Conservation (phyloP, 1,284 basidiomycete species). For the Puccinia polysora region DNA sequence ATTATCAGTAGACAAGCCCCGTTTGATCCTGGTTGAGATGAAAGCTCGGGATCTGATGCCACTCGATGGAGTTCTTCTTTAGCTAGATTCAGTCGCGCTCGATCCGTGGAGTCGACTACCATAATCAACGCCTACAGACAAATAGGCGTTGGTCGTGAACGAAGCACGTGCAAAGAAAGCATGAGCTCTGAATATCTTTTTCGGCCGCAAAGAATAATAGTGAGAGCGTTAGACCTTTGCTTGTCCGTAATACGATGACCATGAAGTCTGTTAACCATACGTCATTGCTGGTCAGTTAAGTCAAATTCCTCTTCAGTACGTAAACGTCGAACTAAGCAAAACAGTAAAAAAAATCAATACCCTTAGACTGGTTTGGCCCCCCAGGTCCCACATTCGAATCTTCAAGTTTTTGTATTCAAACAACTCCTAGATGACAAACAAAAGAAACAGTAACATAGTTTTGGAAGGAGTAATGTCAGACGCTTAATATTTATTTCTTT, state of each 20-base stretch:
- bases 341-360: constrained; percentile 41
- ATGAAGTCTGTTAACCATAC: constrained; percentile 32
- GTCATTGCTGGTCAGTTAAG: constrained; percentile 18
- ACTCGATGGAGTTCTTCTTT: constrained; percentile 55
- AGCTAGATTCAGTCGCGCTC: constrained; percentile 55
- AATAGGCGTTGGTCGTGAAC: no score
- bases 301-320: not conserved
- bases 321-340: not conserved
- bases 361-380: constrained; percentile 56
- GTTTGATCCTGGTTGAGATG: constrained; percentile 27
- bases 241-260: constrained; percentile 43
- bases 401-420: constrained; percentile 58
- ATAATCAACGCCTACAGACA: constrained; percentile 57
- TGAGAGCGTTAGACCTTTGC: constrained; percentile 32
- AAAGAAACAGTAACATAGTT: not conserved
- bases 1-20: constrained; percentile 56
- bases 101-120: constrained; percentile 58
- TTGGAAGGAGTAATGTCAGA: no score
- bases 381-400: constrained; percentile 57
- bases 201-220: no score
- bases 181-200: no score
- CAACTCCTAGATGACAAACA: constrained; percentile 45
- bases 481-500: not conserved
- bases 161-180: not conserved
- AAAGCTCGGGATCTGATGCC: constrained; percentile 48